Conservation (phyloP, 306 rosid species). For the Acacia acuminata region DNA sequence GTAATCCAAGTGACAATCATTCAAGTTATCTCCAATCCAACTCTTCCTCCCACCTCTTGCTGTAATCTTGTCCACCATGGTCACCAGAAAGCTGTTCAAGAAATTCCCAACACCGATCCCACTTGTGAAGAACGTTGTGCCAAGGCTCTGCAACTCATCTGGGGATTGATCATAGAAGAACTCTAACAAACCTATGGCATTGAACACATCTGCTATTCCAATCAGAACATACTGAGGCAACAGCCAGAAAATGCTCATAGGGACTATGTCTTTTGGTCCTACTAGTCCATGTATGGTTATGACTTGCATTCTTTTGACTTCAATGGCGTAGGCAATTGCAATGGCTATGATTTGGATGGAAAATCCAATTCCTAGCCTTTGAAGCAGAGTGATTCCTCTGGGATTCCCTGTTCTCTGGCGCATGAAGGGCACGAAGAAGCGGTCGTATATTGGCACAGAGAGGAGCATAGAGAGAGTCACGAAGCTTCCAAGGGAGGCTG, state of each 20-base stretch:
- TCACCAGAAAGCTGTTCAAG: conserved; percentile 76
- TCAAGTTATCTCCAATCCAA: conserved; percentile 83
- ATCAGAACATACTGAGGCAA: conserved; percentile 77
- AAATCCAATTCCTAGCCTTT: conserved; percentile 84
- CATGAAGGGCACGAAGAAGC: conserved; percentile 62
- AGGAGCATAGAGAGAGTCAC: conserved; percentile 78
- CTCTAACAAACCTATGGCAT: conserved; percentile 79
- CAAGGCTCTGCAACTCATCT: conserved; percentile 77
- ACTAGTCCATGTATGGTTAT: conserved; percentile 45
- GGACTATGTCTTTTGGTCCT: conserved; percentile 54
- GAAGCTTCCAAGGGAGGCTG: conserved; percentile 74
- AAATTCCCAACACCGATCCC: conserved; percentile 81
- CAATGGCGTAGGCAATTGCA: conserved; percentile 63
- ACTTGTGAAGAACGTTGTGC: conserved; percentile 75
- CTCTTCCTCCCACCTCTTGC: conserved; percentile 55
- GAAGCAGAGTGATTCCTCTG: conserved; percentile 84
- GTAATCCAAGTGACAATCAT: conserved; percentile 80
- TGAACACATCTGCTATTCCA: conserved; percentile 82
- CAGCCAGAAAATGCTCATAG: conserved; percentile 69
- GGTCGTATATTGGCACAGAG: conserved; percentile 73
- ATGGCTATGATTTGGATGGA: conserved; percentile 60
- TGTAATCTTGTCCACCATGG: conserved; percentile 63
- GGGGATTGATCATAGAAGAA: conserved; percentile 96
- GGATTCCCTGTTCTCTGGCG: conserved; percentile 66
- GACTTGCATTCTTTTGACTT: conserved; percentile 62